These are phyloP conservation scores for Chlorophyllum brunneum DNA, from an alignment of 768 basidiomycete genomes.

Conservation along the genomic window DNA sequence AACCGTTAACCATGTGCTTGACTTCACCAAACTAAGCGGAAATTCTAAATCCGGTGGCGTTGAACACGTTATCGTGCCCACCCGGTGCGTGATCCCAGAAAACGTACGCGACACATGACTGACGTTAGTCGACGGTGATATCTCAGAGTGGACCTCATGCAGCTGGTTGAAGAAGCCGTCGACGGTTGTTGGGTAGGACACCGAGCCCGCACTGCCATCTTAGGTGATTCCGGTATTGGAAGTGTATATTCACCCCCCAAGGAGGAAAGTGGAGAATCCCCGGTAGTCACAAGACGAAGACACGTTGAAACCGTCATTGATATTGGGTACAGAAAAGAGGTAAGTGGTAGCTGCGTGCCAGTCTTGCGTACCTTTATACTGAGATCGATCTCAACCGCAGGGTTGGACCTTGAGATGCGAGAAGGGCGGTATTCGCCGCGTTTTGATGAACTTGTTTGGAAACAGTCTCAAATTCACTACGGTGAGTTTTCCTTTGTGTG, in stretches of 20 bases:
- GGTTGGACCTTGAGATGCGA: constrained; percentile 88
- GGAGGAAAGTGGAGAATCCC: constrained; percentile 38
- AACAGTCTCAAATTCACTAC: constrained; percentile 92
- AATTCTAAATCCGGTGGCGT: constrained; percentile 76
- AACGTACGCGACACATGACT: constrained; percentile 3
- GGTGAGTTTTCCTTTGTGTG: constrained; percentile 35
- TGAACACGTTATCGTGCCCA: constrained; percentile 68
- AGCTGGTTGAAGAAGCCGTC: constrained; percentile 83
- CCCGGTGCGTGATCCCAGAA: constrained; percentile 42
- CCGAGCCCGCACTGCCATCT: constrained; percentile 68
- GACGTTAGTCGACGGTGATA: not conserved
- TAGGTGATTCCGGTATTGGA: constrained; percentile 77
- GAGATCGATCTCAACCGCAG: constrained; percentile 29
- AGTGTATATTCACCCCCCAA: constrained; percentile 88
- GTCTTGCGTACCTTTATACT: not conserved
- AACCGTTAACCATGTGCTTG: constrained; percentile 94
- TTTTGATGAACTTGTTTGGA: constrained; percentile 93
- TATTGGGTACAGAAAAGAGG: constrained; percentile 68
- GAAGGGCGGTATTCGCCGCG: constrained; percentile 86
- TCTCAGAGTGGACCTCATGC: constrained; percentile 68
- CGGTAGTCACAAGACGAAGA: constrained; percentile 36
- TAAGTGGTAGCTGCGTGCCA: constrained; percentile 27
- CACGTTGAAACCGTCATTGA: constrained; percentile 88
- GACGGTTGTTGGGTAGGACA: constrained; percentile 96
- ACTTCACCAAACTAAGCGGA: constrained; percentile 93